These are phyloP conservation scores for Hexamita inflata DNA, from an alignment of 208 protist species.

Conservation along the genomic window DNA sequence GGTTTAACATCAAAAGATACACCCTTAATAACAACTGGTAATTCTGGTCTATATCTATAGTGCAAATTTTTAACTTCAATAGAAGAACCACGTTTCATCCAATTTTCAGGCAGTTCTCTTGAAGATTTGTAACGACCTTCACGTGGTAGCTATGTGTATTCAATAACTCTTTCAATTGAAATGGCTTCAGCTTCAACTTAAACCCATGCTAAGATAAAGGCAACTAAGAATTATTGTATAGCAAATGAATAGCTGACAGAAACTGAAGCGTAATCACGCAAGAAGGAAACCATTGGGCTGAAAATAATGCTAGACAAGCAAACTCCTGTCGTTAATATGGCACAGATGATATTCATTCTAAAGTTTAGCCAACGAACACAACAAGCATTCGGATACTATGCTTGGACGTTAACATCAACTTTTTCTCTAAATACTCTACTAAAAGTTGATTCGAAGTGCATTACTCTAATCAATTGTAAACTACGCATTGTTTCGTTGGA, in stretches of 20 bases:
- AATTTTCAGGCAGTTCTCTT: background rate
- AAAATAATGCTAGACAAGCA: constrained; percentile 36
- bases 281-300: constrained; percentile 27
- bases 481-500: background rate
- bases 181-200: constrained; percentile 46
- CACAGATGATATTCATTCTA: constrained; percentile 19
- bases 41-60: constrained; percentile 38
- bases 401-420: background rate
- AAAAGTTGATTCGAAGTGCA: background rate
- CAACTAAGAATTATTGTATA: constrained; percentile 24
- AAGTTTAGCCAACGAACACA: constrained; percentile 18
- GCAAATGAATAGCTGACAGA: constrained; percentile 22
- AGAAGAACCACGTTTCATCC: background rate
- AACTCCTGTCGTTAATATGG: constrained; percentile 27
- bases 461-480: background rate
- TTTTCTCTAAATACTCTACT: background rate
- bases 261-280: constrained; percentile 4
- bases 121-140: constrained; percentile 15
- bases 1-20: constrained; percentile 31
- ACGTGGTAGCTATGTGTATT: constrained; percentile 36
- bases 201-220: constrained; percentile 25
- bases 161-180: constrained; percentile 45
- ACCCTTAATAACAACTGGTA: constrained; percentile 29
- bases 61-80: constrained; percentile 34
- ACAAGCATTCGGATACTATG: background rate